Evolutionary conservation across 345 rosid species (phyloP).

Genomic region (Salix caprea): DNA sequence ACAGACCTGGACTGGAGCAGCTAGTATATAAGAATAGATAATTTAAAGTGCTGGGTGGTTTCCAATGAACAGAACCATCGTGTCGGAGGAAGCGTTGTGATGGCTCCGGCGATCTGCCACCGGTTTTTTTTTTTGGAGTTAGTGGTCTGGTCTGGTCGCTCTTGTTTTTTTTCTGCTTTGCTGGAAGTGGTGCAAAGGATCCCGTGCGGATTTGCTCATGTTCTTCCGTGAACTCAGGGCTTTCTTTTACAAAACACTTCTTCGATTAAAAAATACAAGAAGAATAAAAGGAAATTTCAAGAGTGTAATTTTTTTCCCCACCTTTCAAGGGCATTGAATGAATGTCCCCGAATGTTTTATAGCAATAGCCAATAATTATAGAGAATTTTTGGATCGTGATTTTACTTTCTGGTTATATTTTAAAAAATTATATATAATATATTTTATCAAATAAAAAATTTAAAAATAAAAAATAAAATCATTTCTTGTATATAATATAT

Average conservation of each 20-base stretch:
- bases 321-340: background rate
- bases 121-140: background rate
- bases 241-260: background rate
- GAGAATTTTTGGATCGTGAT: no score
- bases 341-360: background rate
- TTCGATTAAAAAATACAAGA: background rate
- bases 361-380: no score
- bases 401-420: no score
- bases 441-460: no score
- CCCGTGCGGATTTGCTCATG: conserved; percentile 17
- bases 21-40: background rate
- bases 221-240: conserved; percentile 25
- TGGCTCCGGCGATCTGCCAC: conserved; percentile 1
- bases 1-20: background rate
- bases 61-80: background rate
- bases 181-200: conserved; percentile 7
- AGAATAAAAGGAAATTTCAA: background rate
- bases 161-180: background rate
- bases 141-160: background rate
- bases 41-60: background rate
- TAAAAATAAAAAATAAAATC: no score
- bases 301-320: background rate
- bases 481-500: no score
- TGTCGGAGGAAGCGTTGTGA: background rate
- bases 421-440: no score